Evolutionary conservation across 2,329 filamentous ascomycete species (phyloP), one percentile per base, ranked within the genome.

Genomic region (Elsinoe australis): DNA sequence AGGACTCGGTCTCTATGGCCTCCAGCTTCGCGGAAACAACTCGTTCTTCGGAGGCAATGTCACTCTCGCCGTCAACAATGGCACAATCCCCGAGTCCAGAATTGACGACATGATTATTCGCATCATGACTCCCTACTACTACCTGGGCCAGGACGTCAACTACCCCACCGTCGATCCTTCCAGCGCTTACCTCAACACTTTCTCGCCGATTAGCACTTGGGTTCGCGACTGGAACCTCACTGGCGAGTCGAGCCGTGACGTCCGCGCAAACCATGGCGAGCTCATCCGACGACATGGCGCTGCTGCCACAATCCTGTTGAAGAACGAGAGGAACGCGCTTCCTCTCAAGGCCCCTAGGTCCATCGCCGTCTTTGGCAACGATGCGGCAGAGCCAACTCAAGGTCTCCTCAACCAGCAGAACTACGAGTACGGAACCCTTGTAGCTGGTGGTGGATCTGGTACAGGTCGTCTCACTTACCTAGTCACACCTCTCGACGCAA

Each of bases 31-130:
- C 85, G 4, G 64, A 67, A 44, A 82, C 81, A n/a, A n/a, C n/a
- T n/a, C n/a, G 14, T 94, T 74, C 71, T 95, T 85, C 84, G 90
- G 90, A 6, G 70, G 80, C 21, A 96, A 96, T 66, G 66, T 96
- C 56, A 95, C 90, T 1, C 70, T 94, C 39, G 86, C 86, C 1
- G 81, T 95, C 4, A 67, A 94, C 56, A 95, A 96, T 60, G 89
- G 89, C 29, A 95, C 88, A 1, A 70, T 96, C 24, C 87, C 90
- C 1, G 79, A 85, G 56, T 94, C 85, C 76, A 56, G 90, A 44
- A 63, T 96, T 7, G 89, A 95, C 57, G 92, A 96, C 61, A 94
- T 95, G 83, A 86, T 80, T 4, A 83, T 87, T 65, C 81, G 92
- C 57, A 94, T 85, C 54, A 73, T 86, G 67, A 72, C 79, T 46